Conservation (phyloP, 2,329 filamentous ascomycete species). For the Bimuria novae-zelandiae region DNA sequence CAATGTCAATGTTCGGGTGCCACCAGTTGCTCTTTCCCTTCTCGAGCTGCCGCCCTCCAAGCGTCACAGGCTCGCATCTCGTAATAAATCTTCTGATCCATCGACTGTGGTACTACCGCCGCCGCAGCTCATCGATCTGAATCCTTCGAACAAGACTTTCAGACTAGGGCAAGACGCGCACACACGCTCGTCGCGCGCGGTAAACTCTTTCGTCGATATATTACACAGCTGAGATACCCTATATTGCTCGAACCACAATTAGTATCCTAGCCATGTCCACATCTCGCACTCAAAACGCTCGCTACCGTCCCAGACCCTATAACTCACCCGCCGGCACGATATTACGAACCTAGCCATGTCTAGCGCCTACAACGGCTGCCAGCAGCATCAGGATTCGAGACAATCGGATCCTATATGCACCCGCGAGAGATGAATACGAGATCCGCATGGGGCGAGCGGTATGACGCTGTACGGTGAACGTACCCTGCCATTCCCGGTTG, state of each 20-base stretch:
- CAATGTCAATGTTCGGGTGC: background rate
- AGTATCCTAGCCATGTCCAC: slow-evolving; percentile 3
- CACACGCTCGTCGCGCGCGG: too few relatives aligned
- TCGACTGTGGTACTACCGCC: too few relatives aligned
- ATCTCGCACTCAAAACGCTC: slow-evolving; percentile 7
- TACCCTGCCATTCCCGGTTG: background rate
- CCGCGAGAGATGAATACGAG: background rate
- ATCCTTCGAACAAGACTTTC: too few relatives aligned
- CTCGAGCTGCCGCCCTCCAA: background rate
- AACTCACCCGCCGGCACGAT: background rate
- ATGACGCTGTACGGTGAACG: background rate
- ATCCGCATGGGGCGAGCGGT: background rate
- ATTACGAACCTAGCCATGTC: background rate
- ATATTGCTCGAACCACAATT: slow-evolving; percentile 19
- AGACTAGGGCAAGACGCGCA: background rate
- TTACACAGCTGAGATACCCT: background rate
- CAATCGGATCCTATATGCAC: background rate
- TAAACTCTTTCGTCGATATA: too few relatives aligned
- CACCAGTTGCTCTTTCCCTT: background rate
- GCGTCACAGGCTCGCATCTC: background rate
- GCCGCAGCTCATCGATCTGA: background rate
- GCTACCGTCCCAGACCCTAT: slow-evolving; percentile 2
- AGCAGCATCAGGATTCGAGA: slow-evolving; percentile 10
- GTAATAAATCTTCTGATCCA: background rate
- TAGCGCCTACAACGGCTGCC: slow-evolving; percentile 9